phyloP scores from a whole-genome alignment of 495 filamentous ascomycete genomes.

The Pyronema omphalodes region DNA sequence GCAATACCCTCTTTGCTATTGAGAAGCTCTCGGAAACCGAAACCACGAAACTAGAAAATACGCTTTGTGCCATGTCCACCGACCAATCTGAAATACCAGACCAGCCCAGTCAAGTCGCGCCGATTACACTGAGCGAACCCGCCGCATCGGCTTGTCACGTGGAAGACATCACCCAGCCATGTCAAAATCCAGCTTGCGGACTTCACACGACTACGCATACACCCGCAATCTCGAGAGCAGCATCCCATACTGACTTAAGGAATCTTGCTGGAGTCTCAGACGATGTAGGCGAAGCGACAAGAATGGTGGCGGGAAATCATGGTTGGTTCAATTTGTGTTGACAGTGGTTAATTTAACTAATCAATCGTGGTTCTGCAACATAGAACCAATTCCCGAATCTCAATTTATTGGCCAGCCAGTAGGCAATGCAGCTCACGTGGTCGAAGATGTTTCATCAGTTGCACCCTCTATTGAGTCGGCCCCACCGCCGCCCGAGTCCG shows the following conservation, averaged over 20 bases:
- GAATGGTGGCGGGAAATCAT: not conserved
- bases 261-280: not conserved
- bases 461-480: not conserved
- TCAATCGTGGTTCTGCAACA: not conserved
- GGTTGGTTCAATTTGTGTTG: not conserved
- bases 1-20: not conserved
- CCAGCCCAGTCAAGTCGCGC: not conserved
- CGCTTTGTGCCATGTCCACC: not conserved
- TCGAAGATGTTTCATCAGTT: not conserved
- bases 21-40: not conserved
- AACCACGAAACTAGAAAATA: not conserved
- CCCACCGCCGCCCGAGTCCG: not conserved
- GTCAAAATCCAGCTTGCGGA: constrained; percentile 9
- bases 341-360: constrained; percentile 3
- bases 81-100: not conserved
- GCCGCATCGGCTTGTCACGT: constrained; percentile 17
- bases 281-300: not conserved
- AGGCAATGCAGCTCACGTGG: not conserved
- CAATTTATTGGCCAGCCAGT: not conserved
- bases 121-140: not conserved
- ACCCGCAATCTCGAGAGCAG: constrained; percentile 11
- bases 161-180: constrained; percentile 12
- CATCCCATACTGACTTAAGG: constrained; percentile 10
- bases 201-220: constrained; percentile 13
- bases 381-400: not conserved